Percentiles rank a stretch among this genome's conserved stretches.
Conservation (phyloP, 371 early-diverging fungal species). For the Nosema muscidifuracis region DNA sequence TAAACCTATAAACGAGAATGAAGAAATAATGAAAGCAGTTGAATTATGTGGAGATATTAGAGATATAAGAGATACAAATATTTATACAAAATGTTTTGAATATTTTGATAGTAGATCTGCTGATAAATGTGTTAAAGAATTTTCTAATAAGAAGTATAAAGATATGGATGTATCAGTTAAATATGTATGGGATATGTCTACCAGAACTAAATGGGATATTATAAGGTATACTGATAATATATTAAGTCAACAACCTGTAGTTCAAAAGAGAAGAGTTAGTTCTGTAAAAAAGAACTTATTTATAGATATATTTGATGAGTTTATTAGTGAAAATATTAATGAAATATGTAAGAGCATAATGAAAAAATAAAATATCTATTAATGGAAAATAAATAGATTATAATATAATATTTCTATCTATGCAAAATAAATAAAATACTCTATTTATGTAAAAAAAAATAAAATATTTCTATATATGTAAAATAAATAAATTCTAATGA, state of each 20-base stretch:
- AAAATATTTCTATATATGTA: too few relatives aligned
- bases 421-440: too few relatives aligned
- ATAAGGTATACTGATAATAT: constrained; percentile 28
- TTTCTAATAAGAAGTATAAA: constrained; percentile 15
- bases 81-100: constrained; percentile 53
- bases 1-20: not conserved
- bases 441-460: too few relatives aligned
- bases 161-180: constrained; percentile 10
- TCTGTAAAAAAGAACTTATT: constrained; percentile 1
- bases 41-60: constrained; percentile 53
- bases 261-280: not conserved
- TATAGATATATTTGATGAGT: constrained; percentile 20
- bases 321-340: constrained; percentile 17
- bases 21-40: too few relatives aligned
- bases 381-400: too few relatives aligned
- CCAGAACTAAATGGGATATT: constrained; percentile 37
- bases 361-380: too few relatives aligned
- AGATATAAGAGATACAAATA: constrained; percentile 49
- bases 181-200: constrained; percentile 53
- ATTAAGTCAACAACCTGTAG: not conserved
- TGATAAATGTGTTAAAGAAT: constrained; percentile 28
- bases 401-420: too few relatives aligned
- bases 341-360: not conserved
- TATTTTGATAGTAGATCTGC: constrained; percentile 59
- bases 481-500: too few relatives aligned